Conservation (phyloP, 129 eudicot genomes). For the Lonicera japonica region DNA sequence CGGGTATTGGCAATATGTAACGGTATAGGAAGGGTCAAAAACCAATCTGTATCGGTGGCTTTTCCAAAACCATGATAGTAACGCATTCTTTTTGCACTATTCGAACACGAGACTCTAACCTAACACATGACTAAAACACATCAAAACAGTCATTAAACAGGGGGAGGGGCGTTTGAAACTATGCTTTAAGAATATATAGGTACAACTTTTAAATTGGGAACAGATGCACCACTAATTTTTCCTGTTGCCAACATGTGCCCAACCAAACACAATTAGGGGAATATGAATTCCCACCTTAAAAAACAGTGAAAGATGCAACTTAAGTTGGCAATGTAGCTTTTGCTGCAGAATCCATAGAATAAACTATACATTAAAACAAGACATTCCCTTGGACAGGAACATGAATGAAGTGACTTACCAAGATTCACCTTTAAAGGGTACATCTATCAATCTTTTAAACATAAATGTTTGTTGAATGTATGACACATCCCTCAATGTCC, state of each 20-base stretch:
- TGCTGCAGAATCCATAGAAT: not conserved
- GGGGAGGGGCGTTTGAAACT: not conserved
- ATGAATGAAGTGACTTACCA: not conserved
- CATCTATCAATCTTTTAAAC: not conserved
- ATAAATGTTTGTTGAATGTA: not conserved
- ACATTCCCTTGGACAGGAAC: not conserved
- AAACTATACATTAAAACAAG: constrained; percentile 6
- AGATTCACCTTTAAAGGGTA: not conserved
- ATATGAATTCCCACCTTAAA: not conserved
- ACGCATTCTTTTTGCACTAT: no score
- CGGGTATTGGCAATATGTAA: no score
- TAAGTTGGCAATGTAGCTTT: not conserved
- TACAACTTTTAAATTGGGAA: not conserved
- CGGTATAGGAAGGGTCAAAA: no score
- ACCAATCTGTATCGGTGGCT: no score
- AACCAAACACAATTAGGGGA: constrained; percentile 6
- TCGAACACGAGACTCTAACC: no score
- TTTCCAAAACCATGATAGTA: no score
- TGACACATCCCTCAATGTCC: not conserved
- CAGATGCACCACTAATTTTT: not conserved
- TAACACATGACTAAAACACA: no score
- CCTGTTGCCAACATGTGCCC: constrained; percentile 9
- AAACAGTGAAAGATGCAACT: constrained; percentile 1
- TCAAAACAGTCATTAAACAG: not conserved
- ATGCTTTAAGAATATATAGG: not conserved